These are phyloP conservation scores for Flaveria sonorensis DNA, from an alignment of 129 eudicot species.

Conservation along the genomic window DNA sequence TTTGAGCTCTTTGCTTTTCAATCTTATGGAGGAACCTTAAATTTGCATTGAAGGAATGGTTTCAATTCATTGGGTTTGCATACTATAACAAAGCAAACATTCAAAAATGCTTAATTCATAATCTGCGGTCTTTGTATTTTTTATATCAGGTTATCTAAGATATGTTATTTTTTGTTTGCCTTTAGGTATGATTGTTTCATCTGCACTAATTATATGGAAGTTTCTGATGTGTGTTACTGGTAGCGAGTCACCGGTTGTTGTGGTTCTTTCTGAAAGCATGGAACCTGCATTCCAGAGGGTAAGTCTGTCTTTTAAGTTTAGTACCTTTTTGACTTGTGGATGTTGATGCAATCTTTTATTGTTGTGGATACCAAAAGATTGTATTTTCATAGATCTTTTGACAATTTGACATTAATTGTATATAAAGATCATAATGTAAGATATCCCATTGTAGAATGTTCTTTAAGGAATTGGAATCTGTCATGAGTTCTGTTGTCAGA, in stretches of 20 bases:
- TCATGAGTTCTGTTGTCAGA: neutral
- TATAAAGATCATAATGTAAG: neutral
- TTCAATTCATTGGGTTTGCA: neutral
- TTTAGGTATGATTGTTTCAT: conserved; percentile 73
- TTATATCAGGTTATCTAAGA: neutral
- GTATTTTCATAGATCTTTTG: neutral
- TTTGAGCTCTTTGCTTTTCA: too few relatives aligned
- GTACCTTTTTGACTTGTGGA: neutral
- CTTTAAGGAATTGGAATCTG: neutral
- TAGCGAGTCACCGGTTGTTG: conserved; percentile 88
- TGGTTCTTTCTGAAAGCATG: conserved; percentile 95
- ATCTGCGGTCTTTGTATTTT: neutral
- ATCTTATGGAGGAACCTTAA: too few relatives aligned
- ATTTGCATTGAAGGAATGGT: neutral
- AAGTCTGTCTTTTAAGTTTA: neutral
- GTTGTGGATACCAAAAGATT: neutral
- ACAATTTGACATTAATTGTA: neutral
- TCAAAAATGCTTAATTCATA: neutral
- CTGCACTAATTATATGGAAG: conserved; percentile 90
- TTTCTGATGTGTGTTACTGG: conserved; percentile 73
- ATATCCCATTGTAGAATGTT: neutral
- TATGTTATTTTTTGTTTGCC: conserved; percentile 17
- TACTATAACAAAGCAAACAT: neutral
- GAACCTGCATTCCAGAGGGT: conserved; percentile 94
- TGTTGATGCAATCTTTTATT: neutral